A percentile compares a stretch with the other conserved stretches of the same genome.
Conservation (phyloP, 140 eudicot species). For the Anethum foeniculum region DNA sequence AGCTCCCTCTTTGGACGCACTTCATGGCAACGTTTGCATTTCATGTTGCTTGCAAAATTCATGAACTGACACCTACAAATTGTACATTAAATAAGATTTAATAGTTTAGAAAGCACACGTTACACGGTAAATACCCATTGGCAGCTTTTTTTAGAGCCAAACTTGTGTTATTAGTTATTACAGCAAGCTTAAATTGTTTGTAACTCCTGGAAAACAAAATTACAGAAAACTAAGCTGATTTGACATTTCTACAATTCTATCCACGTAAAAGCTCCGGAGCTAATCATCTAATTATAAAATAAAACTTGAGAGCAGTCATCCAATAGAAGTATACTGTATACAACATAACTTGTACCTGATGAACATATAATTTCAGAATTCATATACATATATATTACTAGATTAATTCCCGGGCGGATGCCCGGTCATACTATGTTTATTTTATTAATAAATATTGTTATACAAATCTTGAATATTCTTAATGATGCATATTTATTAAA, state of each 20-base stretch:
- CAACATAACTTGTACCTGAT: background rate
- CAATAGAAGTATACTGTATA: background rate
- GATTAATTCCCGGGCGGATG: background rate
- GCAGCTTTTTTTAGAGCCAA: background rate
- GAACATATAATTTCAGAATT: background rate
- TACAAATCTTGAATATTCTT: too few relatives aligned
- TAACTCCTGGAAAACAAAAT: background rate
- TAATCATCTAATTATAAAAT: too few relatives aligned
- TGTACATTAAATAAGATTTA: background rate
- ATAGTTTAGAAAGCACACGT: background rate
- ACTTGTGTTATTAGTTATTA: background rate
- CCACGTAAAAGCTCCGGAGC: background rate
- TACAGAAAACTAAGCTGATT: background rate
- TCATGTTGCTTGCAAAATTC: slow-evolving; percentile 75
- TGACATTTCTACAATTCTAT: background rate
- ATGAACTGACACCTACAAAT: slow-evolving; percentile 57
- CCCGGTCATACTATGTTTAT: too few relatives aligned
- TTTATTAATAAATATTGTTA: too few relatives aligned
- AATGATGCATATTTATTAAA: too few relatives aligned
- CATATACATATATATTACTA: background rate
- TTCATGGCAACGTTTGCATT: slow-evolving; percentile 65
- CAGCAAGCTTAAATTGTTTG: background rate
- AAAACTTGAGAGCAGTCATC: background rate
- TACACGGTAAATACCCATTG: background rate
- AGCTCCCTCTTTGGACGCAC: slow-evolving; percentile 60